A percentile compares a stretch with the other conserved stretches of the same genome.
These are phyloP conservation scores for Lenwebbia sp. DNA, from an alignment of 345 rosid species.

Conservation along the genomic window DNA sequence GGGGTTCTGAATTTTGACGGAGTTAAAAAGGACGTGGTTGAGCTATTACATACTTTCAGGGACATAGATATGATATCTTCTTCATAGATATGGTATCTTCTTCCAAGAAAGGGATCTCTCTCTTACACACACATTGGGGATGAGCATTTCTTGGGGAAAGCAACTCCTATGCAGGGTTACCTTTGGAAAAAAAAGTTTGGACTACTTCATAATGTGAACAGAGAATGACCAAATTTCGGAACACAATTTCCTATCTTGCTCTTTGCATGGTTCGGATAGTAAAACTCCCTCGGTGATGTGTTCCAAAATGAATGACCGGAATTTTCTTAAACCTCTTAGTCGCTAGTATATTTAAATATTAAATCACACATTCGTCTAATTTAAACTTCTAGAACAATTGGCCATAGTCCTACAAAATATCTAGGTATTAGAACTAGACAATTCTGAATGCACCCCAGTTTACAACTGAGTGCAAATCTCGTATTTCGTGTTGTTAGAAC, in stretches of 20 bases:
- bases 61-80: not conserved
- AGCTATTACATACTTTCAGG: not conserved
- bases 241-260: not conserved
- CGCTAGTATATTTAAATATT: no score
- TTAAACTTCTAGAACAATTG: no score
- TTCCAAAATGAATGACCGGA: not conserved
- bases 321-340: not conserved
- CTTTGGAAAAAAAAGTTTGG: not conserved
- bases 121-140: not conserved
- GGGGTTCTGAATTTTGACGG: not conserved
- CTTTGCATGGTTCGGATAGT: not conserved
- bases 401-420: no score
- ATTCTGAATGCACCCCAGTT: no score
- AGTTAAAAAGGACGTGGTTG: not conserved
- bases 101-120: not conserved
- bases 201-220: not conserved
- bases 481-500: no score
- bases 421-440: no score
- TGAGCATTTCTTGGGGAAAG: constrained; percentile 11
- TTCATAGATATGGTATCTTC: not conserved
- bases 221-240: not conserved
- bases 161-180: not conserved
- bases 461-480: no score
- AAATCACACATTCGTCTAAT: no score
- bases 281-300: not conserved